Percentiles rank a stretch among this genome's conserved stretches.
Evolutionary conservation across 2,329 filamentous ascomycete genomes (phyloP).

Genomic region (Hymenoscyphus infarciens): DNA sequence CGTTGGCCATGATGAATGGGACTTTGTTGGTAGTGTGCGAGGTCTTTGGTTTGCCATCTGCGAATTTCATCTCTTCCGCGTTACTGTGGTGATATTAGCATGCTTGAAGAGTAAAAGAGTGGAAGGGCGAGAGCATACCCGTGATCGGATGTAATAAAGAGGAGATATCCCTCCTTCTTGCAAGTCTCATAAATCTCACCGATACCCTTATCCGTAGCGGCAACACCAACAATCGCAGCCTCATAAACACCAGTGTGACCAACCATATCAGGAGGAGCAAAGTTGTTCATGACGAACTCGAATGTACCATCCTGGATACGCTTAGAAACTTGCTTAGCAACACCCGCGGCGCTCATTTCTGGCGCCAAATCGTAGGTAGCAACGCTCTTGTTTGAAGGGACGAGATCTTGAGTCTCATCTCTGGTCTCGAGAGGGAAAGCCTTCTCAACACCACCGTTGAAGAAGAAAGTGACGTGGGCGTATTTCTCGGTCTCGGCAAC

Average conservation of each 20-base stretch:
- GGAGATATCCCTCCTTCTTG: conserved; percentile 86
- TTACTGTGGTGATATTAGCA: conserved; percentile 48
- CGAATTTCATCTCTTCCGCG: conserved; percentile 97
- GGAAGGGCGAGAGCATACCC: conserved; percentile 50
- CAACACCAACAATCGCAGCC: conserved; percentile 79
- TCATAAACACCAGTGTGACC: conserved; percentile 98
- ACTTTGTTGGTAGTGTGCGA: conserved; percentile 98
- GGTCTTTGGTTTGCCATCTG: conserved; percentile 94
- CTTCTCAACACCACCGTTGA: conserved; percentile 98
- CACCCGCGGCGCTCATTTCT: conserved; percentile 89
- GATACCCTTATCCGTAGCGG: conserved; percentile 90
- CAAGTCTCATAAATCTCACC: conserved; percentile 88
- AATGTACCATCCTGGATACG: conserved; percentile 80
- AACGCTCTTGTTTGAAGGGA: conserved; percentile 85
- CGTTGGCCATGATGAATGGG: conserved; percentile 97
- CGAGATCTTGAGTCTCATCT: conserved; percentile 73
- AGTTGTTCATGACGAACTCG: conserved; percentile 99
- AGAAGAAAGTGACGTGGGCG: conserved; percentile 99
- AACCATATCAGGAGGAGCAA: conserved; percentile 98
- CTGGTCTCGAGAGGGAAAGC: conserved; percentile 88
- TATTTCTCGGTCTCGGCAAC: conserved; percentile 99
- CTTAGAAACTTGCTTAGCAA: conserved; percentile 86
- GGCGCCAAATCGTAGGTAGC: conserved; percentile 93
- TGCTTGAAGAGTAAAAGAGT: background rate
- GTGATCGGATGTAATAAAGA: conserved; percentile 96